Evolutionary conservation across 148 eudicot species (phyloP).

Genomic region (Rhododendron henanense): DNA sequence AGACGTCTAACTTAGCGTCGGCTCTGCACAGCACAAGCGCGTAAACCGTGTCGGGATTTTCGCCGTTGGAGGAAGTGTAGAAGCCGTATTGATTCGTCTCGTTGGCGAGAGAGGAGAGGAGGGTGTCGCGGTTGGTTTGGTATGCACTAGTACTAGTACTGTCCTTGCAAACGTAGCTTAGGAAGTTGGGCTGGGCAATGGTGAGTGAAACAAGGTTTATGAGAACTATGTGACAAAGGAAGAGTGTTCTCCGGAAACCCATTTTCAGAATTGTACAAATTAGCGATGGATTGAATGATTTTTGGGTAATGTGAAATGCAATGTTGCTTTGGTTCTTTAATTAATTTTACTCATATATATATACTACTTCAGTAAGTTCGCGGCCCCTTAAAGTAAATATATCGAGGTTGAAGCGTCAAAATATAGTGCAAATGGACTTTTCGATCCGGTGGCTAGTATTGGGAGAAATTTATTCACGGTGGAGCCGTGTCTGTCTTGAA

Average conservation of each 20-base stretch:
- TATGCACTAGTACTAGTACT: conserved; percentile 18
- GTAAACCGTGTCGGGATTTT: conserved; percentile 26
- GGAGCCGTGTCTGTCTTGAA: no score
- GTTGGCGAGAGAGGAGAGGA: conserved; percentile 34
- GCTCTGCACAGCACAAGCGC: conserved; percentile 44
- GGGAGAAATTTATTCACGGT: no score
- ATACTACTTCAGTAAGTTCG: no score
- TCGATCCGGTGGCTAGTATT: no score
- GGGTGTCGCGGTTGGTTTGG: conserved; percentile 30
- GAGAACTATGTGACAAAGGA: not conserved
- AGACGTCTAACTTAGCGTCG: conserved; percentile 17
- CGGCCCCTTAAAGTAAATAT: no score
- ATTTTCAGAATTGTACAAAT: not conserved
- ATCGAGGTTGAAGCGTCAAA: no score
- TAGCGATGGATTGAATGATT: no score
- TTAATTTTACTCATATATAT: no score
- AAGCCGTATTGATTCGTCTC: conserved; percentile 33
- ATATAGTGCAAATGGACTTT: no score
- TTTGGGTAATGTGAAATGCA: no score
- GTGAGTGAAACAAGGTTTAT: not conserved
- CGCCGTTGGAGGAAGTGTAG: conserved; percentile 25
- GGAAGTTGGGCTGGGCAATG: conserved; percentile 5
- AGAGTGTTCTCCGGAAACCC: not conserved
- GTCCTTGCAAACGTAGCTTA: conserved; percentile 4
- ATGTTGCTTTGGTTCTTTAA: no score